Evolutionary conservation across 371 early-diverging fungal genomes (phyloP), one percentile per base, ranked within the genome.

Genomic region (Mortierella sp.): DNA sequence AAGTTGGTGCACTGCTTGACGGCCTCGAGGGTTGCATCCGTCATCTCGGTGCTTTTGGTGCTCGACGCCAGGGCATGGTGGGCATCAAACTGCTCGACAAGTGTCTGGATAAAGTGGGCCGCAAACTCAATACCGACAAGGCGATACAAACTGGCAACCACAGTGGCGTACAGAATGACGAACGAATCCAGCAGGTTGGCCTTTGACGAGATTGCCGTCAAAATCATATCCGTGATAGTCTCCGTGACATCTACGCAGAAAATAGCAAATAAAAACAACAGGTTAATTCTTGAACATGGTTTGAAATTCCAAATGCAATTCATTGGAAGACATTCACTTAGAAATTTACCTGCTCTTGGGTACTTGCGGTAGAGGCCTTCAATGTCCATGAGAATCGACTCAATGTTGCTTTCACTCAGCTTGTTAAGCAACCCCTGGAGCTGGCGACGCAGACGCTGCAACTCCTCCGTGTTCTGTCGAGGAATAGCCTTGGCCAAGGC

Each of bases 321-420:
- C 29, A 58, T 34, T 16, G 22, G 16, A 16, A 9, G 8, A 16
- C 16, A 19, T n/a, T n/a, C 16, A 4, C 41, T 26, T 7, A 26
- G 24, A 37, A 19, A 43, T 65, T 79, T 89, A 93, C 93, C 94
- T 79, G 96, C 94, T 45, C 98, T 93, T 47, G 94, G 91, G 85
- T 96, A 91, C 72, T 91, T 90, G 66, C 93, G 86, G 79, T 95
- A 97, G 47, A 92, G 90, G 40, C 90, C 92, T 74, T 97, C 97
- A 65, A 97, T 90, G 40, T 94, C 94, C 70, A 88, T 50, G 19
- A 97, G 73, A 67, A 97, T 97, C 26, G 91, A 89, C 76, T 97
- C 97, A 55, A 97, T 92, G 79, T 97, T 97, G 80, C 93, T 91
- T 85, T 97, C 98, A 85, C 94, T 96, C 80, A 97, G 86, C 87